Base-by-base conservation (phyloP, 805 yeast species). In the Lipomyces sp. region DNA sequence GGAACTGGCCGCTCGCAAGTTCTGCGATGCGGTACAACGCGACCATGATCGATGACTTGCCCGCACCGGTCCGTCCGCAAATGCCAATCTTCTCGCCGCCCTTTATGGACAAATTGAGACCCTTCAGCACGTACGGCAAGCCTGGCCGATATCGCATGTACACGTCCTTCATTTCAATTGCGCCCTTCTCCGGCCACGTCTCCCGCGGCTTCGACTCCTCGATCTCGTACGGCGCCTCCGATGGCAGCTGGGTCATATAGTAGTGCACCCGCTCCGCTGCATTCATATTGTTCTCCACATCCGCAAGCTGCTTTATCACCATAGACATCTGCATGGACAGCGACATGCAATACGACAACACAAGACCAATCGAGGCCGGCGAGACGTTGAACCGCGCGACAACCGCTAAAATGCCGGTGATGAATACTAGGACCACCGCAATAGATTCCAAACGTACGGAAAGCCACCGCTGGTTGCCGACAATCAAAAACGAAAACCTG, bases 31-130 rank as follows among this genome's bases (percentile, higher is more conserved):
- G 74, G 68, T 82, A 86, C 45, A 86, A 69, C 0, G 87, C 84
- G 32, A 80, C 74, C 81, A 84, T 81, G 47, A 86, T 80, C 1
- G 90, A 80, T 14, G 86, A 80, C 65, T 86, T 86, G 43, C 95
- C 95, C 3, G 95, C 95, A 61, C 95, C 95, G 0, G 95, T 87
- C 65, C 95, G 77, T 39, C 95, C 95, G 72, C 93, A 84, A 49
- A 87, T 82, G 43, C 95, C 95, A 59, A 87, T 77, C 62, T 84
- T 86, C 65, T 86, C 87, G 18, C 75, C 70, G 0, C 82, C 76
- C 10, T 72, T 65, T 41, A 84, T 72, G 6, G 68, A 66, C 39
- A 84, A 69, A 35, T 66, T 66, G 47, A 85, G 69, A 53, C 80
- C 69, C 55, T 82, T 79, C 63, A 86, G 70, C 2, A 84, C 91